Percentiles rank a stretch among this genome's conserved stretches.
phyloP scores from a whole-genome alignment of 345 rosid species.

The Tarenaya hassleriana region DNA sequence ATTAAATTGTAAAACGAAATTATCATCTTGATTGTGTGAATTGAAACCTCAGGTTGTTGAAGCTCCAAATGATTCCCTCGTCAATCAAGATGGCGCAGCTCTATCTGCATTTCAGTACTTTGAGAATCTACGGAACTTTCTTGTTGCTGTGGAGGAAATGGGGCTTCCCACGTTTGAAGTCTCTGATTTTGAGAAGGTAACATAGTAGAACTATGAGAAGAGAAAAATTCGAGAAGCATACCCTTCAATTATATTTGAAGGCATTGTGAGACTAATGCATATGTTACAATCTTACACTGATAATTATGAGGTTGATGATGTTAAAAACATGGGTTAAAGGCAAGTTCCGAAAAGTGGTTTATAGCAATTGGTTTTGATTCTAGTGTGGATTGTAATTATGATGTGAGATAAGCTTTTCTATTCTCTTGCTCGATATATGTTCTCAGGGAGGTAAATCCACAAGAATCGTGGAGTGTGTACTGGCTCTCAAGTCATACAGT shows the following conservation, averaged over 20 bases:
- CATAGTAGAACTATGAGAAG: neutral
- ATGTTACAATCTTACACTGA: too few relatives aligned
- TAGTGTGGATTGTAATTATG: too few relatives aligned
- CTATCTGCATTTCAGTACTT: slow-evolving; percentile 83
- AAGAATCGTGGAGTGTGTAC: slow-evolving; percentile 63
- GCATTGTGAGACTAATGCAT: too few relatives aligned
- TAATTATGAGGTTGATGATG: too few relatives aligned
- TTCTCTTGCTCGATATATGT: slow-evolving; percentile 14
- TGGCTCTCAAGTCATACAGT: slow-evolving; percentile 71
- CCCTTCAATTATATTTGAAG: too few relatives aligned
- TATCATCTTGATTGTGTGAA: slow-evolving; percentile 6
- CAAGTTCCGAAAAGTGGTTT: too few relatives aligned
- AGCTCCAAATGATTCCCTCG: slow-evolving; percentile 63
- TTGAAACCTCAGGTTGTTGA: slow-evolving; percentile 53
- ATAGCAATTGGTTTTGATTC: too few relatives aligned
- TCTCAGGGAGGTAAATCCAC: slow-evolving; percentile 72
- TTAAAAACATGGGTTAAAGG: too few relatives aligned
- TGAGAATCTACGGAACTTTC: slow-evolving; percentile 82
- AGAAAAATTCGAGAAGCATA: too few relatives aligned
- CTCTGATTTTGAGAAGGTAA: slow-evolving; percentile 85
- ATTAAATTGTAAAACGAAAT: too few relatives aligned
- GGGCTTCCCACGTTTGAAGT: slow-evolving; percentile 81
- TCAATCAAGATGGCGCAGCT: slow-evolving; percentile 77
- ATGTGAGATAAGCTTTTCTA: too few relatives aligned
- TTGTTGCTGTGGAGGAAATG: slow-evolving; percentile 62